Conservation (phyloP, 352 stramenopile species). For the Phytopythium oedochilum region DNA sequence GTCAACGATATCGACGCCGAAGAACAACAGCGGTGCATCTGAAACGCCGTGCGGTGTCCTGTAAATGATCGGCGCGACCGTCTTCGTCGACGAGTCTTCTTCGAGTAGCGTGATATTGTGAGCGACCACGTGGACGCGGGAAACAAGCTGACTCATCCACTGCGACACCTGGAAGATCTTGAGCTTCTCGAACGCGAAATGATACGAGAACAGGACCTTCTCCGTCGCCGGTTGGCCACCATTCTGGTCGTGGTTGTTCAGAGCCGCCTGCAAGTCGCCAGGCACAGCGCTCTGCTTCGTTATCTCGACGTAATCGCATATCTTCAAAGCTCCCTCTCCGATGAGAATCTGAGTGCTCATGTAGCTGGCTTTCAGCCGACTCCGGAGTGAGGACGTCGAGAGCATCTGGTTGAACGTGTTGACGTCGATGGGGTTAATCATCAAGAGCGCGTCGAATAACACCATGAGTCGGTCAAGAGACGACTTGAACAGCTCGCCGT, state of each 20-base stretch:
- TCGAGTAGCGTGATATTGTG: conserved; percentile 77
- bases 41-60: conserved; percentile 75
- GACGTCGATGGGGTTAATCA: conserved; percentile 87
- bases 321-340: conserved; percentile 48
- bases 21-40: conserved; percentile 71
- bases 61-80: conserved; percentile 67
- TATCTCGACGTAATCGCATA: conserved; percentile 44
- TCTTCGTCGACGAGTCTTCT: conserved; percentile 40
- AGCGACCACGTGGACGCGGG: conserved; percentile 61
- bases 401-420: conserved; percentile 77
- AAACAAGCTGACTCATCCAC: conserved; percentile 81
- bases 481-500: conserved; percentile 52
- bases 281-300: not conserved
- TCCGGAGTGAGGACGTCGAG: conserved; percentile 34
- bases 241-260: not conserved
- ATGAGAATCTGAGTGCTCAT: conserved; percentile 70
- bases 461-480: conserved; percentile 79
- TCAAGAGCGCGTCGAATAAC: conserved; percentile 77
- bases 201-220: conserved; percentile 55
- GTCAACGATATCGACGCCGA: conserved; percentile 73
- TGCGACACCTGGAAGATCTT: conserved; percentile 85
- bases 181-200: conserved; percentile 72
- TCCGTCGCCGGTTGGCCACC: conserved; percentile 4
- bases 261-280: not conserved
- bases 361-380: conserved; percentile 63